A percentile compares a stretch with the other conserved stretches of the same genome.
These are phyloP conservation scores for Linnemannia hyalina DNA, from an alignment of 192 early-diverging fungal genomes.

Conservation along the genomic window DNA sequence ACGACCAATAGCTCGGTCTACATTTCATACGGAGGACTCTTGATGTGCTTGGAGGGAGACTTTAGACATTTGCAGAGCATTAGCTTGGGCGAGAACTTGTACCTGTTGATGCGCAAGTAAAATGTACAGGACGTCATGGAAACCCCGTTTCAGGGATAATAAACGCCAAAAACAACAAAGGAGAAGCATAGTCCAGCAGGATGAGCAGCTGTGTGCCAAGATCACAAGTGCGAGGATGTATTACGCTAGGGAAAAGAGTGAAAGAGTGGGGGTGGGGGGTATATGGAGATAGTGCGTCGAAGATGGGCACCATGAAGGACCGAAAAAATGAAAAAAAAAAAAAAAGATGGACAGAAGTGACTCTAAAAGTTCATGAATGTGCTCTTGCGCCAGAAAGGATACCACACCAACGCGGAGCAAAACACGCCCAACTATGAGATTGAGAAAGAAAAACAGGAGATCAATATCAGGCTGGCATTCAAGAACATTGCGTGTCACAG, in stretches of 20 bases:
- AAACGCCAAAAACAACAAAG: background rate
- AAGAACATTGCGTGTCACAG: background rate
- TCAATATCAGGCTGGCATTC: background rate
- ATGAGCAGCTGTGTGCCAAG: background rate
- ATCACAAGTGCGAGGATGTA: background rate
- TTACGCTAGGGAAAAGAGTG: too few relatives aligned
- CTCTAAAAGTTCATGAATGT: slow-evolving; percentile 57
- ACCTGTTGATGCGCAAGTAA: slow-evolving; percentile 89
- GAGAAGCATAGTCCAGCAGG: background rate
- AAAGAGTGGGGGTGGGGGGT: too few relatives aligned
- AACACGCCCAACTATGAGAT: slow-evolving; percentile 40
- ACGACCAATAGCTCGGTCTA: slow-evolving; percentile 78
- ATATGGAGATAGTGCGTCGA: too few relatives aligned
- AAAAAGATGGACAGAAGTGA: background rate
- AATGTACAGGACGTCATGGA: background rate
- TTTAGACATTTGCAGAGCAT: slow-evolving; percentile 85
- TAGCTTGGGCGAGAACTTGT: slow-evolving; percentile 90
- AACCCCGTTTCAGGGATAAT: background rate
- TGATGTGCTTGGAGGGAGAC: slow-evolving; percentile 92
- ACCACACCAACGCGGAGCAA: slow-evolving; percentile 42
- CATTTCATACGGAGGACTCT: slow-evolving; percentile 91
- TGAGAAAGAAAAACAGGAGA: background rate
- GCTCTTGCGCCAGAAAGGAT: slow-evolving; percentile 55
- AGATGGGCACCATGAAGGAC: background rate
- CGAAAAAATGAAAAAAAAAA: background rate